A percentile compares a stretch with the other conserved stretches of the same genome.
These are phyloP conservation scores for Lepraria neglecta DNA, from an alignment of 495 filamentous ascomycete genomes.

Conservation along the genomic window DNA sequence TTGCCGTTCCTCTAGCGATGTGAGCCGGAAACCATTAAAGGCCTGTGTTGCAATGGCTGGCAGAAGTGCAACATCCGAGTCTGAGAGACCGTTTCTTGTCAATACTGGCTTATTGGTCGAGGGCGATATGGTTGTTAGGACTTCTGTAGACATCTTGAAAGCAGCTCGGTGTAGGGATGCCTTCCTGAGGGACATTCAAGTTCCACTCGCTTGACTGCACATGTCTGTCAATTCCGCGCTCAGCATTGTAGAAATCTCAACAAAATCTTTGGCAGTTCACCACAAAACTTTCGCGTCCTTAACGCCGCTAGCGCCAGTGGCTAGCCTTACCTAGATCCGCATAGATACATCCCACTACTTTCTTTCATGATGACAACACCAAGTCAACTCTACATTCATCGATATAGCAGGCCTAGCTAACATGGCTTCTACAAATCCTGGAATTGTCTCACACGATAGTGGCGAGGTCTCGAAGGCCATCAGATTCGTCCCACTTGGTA, in stretches of 20 bases:
- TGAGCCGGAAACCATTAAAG: conserved; percentile 62
- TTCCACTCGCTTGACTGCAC: too few species aligned
- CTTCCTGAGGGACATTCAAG: neutral
- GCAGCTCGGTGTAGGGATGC: neutral
- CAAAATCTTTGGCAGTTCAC: too few species aligned
- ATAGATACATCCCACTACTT: too few species aligned
- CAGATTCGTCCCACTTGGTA: conserved; percentile 26
- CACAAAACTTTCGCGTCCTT: too few species aligned
- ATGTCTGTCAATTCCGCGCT: too few species aligned
- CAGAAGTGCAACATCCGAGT: conserved; percentile 58
- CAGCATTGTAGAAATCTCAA: too few species aligned
- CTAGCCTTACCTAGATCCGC: too few species aligned
- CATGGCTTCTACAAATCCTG: neutral
- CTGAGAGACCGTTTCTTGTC: conserved; percentile 62
- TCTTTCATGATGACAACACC: too few species aligned
- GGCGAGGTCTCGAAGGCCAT: conserved; percentile 6
- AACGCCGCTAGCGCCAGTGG: too few species aligned
- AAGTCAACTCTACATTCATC: neutral
- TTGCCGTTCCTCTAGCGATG: conserved; percentile 59
- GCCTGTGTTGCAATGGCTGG: conserved; percentile 60
- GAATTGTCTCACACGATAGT: neutral
- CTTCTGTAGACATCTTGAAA: conserved; percentile 68
- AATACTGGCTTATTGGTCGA: conserved; percentile 72
- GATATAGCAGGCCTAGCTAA: neutral
- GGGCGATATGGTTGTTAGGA: conserved; percentile 82